A percentile compares a stretch with the other conserved stretches of the same genome.
Evolutionary conservation across 148 eudicot species (phyloP).

Genomic region (Fagopyrum homotropicum): DNA sequence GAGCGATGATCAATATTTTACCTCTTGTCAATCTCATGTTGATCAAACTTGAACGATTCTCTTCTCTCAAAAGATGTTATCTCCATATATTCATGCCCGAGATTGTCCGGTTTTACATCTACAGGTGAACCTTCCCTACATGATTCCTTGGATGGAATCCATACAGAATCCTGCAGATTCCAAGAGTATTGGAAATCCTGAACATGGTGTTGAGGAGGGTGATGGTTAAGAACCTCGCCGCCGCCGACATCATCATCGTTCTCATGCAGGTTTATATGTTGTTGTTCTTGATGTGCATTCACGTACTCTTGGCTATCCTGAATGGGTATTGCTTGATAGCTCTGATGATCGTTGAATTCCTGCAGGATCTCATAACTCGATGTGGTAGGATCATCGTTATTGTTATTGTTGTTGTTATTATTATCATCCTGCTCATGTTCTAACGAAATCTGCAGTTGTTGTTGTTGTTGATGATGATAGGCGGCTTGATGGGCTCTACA

Average conservation of each 20-base stretch:
- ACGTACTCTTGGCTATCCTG: neutral
- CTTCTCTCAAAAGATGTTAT: conserved; percentile 14
- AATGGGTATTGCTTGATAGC: neutral
- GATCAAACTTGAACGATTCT: conserved; percentile 24
- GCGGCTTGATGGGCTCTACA: conserved; percentile 37
- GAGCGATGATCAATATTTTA: neutral
- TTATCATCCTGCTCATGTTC: neutral
- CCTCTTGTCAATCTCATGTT: conserved; percentile 27
- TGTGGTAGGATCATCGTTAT: neutral
- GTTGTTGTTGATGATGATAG: conserved; percentile 8
- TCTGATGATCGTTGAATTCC: conserved; percentile 4
- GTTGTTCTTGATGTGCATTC: neutral
- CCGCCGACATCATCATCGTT: neutral
- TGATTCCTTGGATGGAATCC: conserved; percentile 22
- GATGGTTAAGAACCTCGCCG: conserved; percentile 7
- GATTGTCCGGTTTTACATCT: neutral
- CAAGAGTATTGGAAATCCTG: conserved; percentile 26
- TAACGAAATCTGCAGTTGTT: neutral
- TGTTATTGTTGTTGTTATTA: neutral
- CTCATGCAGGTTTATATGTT: neutral
- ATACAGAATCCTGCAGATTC: conserved; percentile 28
- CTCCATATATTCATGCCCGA: conserved; percentile 6
- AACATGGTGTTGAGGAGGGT: conserved; percentile 12
- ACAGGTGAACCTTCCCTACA: conserved; percentile 7
- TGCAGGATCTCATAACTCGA: conserved; percentile 8